Base-by-base conservation (phyloP, 1,139 yeast genomes). In the Taphrina flavorubra region DNA sequence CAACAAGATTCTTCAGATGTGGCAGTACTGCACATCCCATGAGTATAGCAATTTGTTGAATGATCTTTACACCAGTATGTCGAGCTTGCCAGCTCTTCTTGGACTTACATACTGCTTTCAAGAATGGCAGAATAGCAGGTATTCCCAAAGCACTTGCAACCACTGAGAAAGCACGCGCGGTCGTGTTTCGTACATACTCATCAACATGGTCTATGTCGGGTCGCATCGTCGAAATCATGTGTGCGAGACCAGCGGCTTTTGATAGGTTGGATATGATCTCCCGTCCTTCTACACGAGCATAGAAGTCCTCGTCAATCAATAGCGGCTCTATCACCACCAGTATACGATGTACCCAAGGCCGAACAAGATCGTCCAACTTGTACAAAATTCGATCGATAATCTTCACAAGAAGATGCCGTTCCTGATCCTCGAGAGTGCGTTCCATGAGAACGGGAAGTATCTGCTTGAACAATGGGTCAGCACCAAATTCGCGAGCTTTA, bases 191-290 rank as follows among this genome's bases (percentile, higher is more conserved):
- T 4, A 89, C 86, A 74, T 87, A 88, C 73, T 92, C 97, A 75
- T 92, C 97, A 11, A 84, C 84, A 74, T 88, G 87, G 73, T 89
- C 96, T 51, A 94, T 83, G 77, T 91, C 96, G 0, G 96, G 92
- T 69, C 96, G 82, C 77, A 92, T 80, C 0, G 88, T 85, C 1
- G 91, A 82, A 42, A 94, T 85, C 85, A 92, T 88, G 59, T 86
- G 87, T 0, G 91, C 85, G 51, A 92, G 78, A 0, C 99, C 99
- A 1, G 90, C 94, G 1, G 96, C 90, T 74, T 87, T 87, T 6
- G 96, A 81, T 42, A 92, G 79, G 72, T 85, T 87, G 0, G 94
- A 83, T 13, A 92, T 84, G 39, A 92, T 85, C 72, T 91, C 97
- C 65, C 90, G 81, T 1, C 97, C 95, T 75, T 90, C 96, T 1